Evolutionary conservation across 225 moss, liverwort and hornwort genomes (phyloP).

Genomic region (Anthoceros angustus): DNA sequence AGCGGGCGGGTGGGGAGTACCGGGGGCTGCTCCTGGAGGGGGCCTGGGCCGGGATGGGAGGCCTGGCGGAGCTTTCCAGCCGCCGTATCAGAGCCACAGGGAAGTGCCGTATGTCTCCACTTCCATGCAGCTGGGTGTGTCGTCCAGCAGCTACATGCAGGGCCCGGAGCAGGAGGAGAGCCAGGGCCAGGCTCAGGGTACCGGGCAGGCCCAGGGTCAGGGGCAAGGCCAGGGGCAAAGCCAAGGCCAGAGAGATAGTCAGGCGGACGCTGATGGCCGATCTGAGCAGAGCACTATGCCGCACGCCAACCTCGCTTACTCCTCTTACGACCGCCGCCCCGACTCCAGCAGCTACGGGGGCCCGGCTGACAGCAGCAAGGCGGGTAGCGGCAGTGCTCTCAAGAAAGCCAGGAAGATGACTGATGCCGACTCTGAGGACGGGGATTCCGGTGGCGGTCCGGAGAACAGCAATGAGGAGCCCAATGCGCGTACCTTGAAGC

Average conservation of each 20-base stretch:
- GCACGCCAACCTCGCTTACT: conserved; percentile 21
- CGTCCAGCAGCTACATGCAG: background rate
- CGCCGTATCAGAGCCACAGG: conserved; percentile 1
- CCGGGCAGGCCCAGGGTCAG: background rate
- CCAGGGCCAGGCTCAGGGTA: background rate
- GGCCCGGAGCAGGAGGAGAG: background rate
- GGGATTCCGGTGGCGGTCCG: conserved; percentile 81
- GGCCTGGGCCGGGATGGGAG: conserved; percentile 18
- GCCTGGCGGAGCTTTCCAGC: conserved; percentile 8
- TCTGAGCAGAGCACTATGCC: conserved; percentile 14
- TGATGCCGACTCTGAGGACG: conserved; percentile 86
- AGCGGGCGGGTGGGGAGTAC: conserved; percentile 21
- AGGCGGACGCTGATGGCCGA: background rate
- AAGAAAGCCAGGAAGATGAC: conserved; percentile 65
- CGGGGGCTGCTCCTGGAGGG: conserved; percentile 13
- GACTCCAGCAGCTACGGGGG: conserved; percentile 49
- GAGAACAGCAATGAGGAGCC: conserved; percentile 64
- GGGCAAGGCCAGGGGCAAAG: background rate
- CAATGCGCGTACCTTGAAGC: conserved; percentile 70
- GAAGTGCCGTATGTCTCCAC: conserved; percentile 4
- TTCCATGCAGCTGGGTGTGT: background rate
- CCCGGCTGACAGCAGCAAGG: conserved; percentile 49
- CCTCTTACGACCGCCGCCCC: conserved; percentile 13
- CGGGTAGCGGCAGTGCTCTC: conserved; percentile 24
- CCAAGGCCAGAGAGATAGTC: background rate